Evolutionary conservation across 805 yeast genomes (phyloP).

Genomic region (Candida verbasci): DNA sequence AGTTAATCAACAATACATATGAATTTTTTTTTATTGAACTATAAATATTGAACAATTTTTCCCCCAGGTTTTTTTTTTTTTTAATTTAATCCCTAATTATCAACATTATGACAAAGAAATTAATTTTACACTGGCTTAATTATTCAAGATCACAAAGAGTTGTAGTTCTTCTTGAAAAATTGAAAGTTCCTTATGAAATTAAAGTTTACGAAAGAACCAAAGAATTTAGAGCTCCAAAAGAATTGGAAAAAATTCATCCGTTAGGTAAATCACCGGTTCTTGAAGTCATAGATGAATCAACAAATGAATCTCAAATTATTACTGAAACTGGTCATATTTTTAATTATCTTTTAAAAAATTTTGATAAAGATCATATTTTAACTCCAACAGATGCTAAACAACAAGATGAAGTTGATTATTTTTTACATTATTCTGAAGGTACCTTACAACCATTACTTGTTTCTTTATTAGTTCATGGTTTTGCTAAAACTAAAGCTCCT

Average conservation of each 20-base stretch:
- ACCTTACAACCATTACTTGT: constrained; percentile 50
- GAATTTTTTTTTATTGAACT: too few relatives aligned
- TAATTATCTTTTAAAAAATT: constrained; percentile 46
- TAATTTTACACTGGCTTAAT: constrained; percentile 13
- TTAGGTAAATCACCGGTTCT: constrained; percentile 35
- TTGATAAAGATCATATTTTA: constrained; percentile 40
- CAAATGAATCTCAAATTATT: constrained; percentile 17
- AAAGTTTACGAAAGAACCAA: constrained; percentile 23
- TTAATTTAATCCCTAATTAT: too few relatives aligned
- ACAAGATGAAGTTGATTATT: constrained; percentile 44
- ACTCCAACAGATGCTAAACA: constrained; percentile 36
- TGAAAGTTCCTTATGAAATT: constrained; percentile 28
- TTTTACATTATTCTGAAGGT: constrained; percentile 57
- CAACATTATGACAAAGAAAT: constrained; percentile 8
- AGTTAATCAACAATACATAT: too few relatives aligned
- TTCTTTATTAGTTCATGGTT: constrained; percentile 22
- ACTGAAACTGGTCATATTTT: constrained; percentile 63
- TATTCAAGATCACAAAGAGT: constrained; percentile 34
- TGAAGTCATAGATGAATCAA: constrained; percentile 21
- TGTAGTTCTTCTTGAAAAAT: constrained; percentile 34
- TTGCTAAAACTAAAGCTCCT: constrained; percentile 26
- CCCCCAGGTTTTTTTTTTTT: too few relatives aligned
- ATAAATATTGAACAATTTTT: too few relatives aligned
- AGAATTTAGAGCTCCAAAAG: constrained; percentile 29
- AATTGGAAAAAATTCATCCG: constrained; percentile 28